A percentile compares a stretch with the other conserved stretches of the same genome.
These are phyloP conservation scores for Aspergillus aculeatus DNA, from an alignment of 2,329 filamentous ascomycete species.

Conservation along the genomic window DNA sequence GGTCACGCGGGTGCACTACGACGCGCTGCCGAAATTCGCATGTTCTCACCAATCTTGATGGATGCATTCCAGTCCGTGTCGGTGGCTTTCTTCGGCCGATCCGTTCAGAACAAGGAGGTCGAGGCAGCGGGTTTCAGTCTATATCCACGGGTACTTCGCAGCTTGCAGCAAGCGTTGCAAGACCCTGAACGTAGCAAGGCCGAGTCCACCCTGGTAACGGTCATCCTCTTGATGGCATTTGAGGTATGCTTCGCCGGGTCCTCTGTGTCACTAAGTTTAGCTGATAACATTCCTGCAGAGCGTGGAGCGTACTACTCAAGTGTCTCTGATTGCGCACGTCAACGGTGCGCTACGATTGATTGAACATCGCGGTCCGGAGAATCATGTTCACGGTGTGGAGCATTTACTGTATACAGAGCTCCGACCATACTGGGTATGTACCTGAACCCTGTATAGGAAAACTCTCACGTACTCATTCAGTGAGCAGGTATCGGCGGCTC, in stretches of 20 bases:
- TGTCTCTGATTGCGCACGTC: constrained; percentile 34
- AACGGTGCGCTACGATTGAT: constrained; percentile 37
- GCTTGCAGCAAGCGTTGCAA: constrained; percentile 37
- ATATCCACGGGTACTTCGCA: constrained; percentile 37
- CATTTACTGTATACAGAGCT: constrained; percentile 40
- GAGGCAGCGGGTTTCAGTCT: constrained; percentile 34
- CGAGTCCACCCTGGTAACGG: constrained; percentile 40
- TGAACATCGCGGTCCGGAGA: constrained; percentile 40
- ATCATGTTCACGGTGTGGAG: constrained; percentile 41
- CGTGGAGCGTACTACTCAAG: constrained; percentile 37
- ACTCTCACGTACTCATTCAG: not conserved
- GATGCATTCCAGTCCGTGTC: constrained; percentile 41
- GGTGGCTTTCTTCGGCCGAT: constrained; percentile 40
- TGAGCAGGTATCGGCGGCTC: constrained; percentile 31
- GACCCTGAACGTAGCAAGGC: constrained; percentile 38
- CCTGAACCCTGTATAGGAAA: not conserved
- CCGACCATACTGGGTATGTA: constrained; percentile 40
- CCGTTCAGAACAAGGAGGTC: constrained; percentile 33
- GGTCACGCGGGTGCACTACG: constrained; percentile 38
- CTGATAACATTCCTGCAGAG: constrained; percentile 24
- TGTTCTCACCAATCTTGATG: constrained; percentile 40
- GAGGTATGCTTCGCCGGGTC: constrained; percentile 24
- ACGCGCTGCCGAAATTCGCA: constrained; percentile 39
- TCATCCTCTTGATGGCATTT: constrained; percentile 39
- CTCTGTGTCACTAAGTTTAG: not conserved